Base-by-base conservation (phyloP, 2,329 filamentous ascomycete species). In the Cordyceps cicadae region DNA sequence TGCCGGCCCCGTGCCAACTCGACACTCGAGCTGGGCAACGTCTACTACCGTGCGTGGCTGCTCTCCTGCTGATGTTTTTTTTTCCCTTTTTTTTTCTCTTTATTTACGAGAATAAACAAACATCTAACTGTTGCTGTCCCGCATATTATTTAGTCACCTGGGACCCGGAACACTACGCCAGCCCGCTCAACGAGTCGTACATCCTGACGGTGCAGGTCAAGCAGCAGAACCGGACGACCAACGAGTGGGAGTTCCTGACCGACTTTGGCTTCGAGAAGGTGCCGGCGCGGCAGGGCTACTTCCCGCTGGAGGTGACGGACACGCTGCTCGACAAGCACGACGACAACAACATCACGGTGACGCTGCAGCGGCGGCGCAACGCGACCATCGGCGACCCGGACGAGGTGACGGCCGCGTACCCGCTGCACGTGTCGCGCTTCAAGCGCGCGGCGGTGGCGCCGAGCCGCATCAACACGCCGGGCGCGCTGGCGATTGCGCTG, bases 131-230 rank as follows among this genome's bases (percentile, higher is more conserved):
- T 41, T 17, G 50, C 8, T 52, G n/a, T n/a, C n/a, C n/a, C n/a
- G n/a, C n/a, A n/a, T 84, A 82, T 85, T 58, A 83, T 79, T 29
- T 52, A 84, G 82, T 85, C 59, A 83, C 80, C 32, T 85, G 82
- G 81, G 81, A 85, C 64, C 73, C 81, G 26, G 71, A 75, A 55
- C 80, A 74, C 70, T 83, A 81, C 72, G 73, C 74, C 66, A 70
- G 73, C 60, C 75, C 76, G 65, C 72, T 62, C 51, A 56, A 56
- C 51, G 57, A 61, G 51, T 50, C 55, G 63, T 74, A 73, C 65
- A 57, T 66, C 32, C 70, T 71, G 37, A 63, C 67, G 59, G 69
- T 74, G 66, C 75, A 76, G 64, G 70, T 78, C 63, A 75, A 80
- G 67, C 70, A 72, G 63, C 72, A 71, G 59, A 76, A 76, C 67